Percentiles rank a stretch among this genome's conserved stretches.
These are phyloP conservation scores for Dacryopinax spathularia DNA, from an alignment of 768 basidiomycete genomes.

Conservation along the genomic window DNA sequence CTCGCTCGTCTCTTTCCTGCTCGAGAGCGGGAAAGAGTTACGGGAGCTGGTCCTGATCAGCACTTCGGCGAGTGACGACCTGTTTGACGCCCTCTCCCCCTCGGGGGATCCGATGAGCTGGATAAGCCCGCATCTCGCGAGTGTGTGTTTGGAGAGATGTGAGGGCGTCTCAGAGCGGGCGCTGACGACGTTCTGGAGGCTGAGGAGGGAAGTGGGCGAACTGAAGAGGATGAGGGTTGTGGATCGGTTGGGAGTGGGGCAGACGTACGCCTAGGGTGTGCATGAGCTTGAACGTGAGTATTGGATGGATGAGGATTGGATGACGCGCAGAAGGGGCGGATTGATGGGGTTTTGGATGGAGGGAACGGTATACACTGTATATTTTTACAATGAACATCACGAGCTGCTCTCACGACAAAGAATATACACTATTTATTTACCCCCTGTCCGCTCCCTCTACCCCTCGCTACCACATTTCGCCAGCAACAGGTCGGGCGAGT, in stretches of 20 bases:
- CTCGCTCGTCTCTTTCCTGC: not conserved
- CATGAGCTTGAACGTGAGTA: not conserved
- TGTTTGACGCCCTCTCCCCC: not conserved
- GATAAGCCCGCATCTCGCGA: not conserved
- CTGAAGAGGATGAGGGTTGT: not conserved
- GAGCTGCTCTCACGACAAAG: no score
- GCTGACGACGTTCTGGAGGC: not conserved
- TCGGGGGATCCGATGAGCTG: not conserved
- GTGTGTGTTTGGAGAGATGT: not conserved
- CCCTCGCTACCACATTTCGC: no score
- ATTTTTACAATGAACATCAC: no score
- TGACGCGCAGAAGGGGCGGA: no score
- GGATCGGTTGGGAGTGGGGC: not conserved
- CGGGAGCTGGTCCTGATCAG: not conserved
- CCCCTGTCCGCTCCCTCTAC: no score
- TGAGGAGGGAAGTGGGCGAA: not conserved
- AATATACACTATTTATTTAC: no score
- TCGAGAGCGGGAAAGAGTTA: not conserved
- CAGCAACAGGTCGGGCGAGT: no score
- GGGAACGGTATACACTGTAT: no score
- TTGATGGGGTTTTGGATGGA: no score
- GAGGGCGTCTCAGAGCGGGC: not conserved
- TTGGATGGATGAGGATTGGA: not conserved
- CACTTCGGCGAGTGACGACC: not conserved
- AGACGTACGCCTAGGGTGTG: not conserved